Percentiles rank a stretch among this genome's conserved stretches.
Conservation (phyloP, 805 yeast genomes). For the Kluyveromyces starmeri region DNA sequence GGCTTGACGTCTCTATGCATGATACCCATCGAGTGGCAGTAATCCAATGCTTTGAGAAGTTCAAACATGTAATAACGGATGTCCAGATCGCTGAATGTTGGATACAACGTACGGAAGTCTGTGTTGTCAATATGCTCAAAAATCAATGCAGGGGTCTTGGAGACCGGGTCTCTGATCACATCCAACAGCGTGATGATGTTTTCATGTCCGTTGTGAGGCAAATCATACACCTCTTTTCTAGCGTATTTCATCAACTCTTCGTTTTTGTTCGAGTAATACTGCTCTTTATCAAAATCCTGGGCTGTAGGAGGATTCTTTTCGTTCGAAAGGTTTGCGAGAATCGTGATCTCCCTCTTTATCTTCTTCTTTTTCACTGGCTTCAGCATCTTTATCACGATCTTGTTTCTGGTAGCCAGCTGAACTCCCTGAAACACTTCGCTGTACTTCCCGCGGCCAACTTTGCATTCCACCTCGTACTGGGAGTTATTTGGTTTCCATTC, state of each 20-base stretch:
- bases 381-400: slow-evolving; percentile 78
- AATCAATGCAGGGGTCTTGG: slow-evolving; percentile 77
- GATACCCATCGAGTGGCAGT: slow-evolving; percentile 88
- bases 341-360: slow-evolving; percentile 82
- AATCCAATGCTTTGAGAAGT: slow-evolving; percentile 75
- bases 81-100: slow-evolving; percentile 66
- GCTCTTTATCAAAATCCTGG: slow-evolving; percentile 16
- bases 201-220: slow-evolving; percentile 37
- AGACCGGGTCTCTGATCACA: slow-evolving; percentile 69
- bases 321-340: slow-evolving; percentile 64
- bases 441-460: slow-evolving; percentile 89
- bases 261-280: slow-evolving; percentile 24
- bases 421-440: slow-evolving; percentile 91
- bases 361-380: slow-evolving; percentile 92
- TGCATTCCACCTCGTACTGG: slow-evolving; percentile 67
- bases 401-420: slow-evolving; percentile 50
- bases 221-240: slow-evolving; percentile 21
- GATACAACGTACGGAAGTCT: slow-evolving; percentile 74
- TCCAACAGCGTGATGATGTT: slow-evolving; percentile 71
- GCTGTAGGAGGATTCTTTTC: slow-evolving; percentile 25
- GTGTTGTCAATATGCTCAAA: slow-evolving; percentile 79
- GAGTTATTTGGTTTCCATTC: slow-evolving; percentile 51
- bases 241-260: slow-evolving; percentile 19
- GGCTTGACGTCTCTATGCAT: slow-evolving; percentile 96
- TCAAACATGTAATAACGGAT: slow-evolving; percentile 78